Evolutionary conservation across 148 eudicot genomes (phyloP).

Genomic region (Camellia japonica): DNA sequence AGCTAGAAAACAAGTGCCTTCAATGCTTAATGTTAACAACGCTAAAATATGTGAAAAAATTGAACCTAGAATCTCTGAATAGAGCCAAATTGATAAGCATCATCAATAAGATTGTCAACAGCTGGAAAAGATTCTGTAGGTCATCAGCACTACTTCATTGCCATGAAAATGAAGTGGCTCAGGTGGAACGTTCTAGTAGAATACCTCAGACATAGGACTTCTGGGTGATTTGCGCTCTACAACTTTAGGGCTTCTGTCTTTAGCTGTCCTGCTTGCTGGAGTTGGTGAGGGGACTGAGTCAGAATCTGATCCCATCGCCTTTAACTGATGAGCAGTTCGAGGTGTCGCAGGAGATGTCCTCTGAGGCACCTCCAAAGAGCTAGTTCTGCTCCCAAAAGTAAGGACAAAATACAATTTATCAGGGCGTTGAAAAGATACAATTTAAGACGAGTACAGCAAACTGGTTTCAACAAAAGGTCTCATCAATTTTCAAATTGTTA

Average conservation of each 20-base stretch:
- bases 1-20: background rate
- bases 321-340: slow-evolving; percentile 49
- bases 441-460: background rate
- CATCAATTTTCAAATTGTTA: background rate
- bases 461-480: background rate
- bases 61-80: background rate
- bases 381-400: slow-evolving; percentile 37
- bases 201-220: slow-evolving; percentile 66
- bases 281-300: slow-evolving; percentile 53
- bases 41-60: background rate
- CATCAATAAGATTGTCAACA: background rate
- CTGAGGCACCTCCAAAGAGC: slow-evolving; percentile 53
- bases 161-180: background rate
- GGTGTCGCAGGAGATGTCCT: slow-evolving; percentile 52
- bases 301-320: slow-evolving; percentile 47
- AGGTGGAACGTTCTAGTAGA: background rate
- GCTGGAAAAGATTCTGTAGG: background rate
- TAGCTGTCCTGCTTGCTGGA: slow-evolving; percentile 50
- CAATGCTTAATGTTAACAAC: background rate
- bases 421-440: background rate
- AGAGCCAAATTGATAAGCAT: background rate
- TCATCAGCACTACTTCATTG: background rate
- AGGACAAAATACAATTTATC: background rate
- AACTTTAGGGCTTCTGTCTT: slow-evolving; percentile 67
- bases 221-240: slow-evolving; percentile 63